Base-by-base conservation (phyloP, 345 rosid genomes). In the Cardamine occulta region DNA sequence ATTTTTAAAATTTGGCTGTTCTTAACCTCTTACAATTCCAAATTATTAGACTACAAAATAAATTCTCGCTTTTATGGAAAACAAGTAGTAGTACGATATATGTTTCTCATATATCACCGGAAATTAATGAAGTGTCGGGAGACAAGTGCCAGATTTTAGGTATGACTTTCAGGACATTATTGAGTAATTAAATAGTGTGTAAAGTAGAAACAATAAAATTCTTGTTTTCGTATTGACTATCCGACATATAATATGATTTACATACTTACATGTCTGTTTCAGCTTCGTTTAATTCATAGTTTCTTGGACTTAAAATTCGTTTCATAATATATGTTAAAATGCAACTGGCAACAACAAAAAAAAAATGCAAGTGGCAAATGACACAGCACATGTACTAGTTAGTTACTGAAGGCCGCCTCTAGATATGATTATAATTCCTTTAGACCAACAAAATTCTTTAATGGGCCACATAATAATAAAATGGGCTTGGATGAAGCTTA, bases 81-180 rank as follows among this genome's bases (percentile, higher is more conserved):
- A 24, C 5, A 40, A 66, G 31, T 23, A 28, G 6, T 54, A 18
- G 15, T 11, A 39, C 3, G 10, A 37, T 32, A 32, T 40, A 56
- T 34, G 60, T 8, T 37, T 64, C 28, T 54, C 56, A 65, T 42
- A 47, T n/a, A 35, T 66, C 21, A 59, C 62, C 55, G 80, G 52
- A 63, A 63, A 44, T 54, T 63, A 70, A 44, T 70, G 71, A 63
- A 55, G 45, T 63, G 56, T 63, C 1, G 35, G 80, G 80, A 47
- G 72, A 77, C 80, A 77, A 18, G 24, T 18, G 42, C 75, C 80
- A 70, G 59, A 56, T 70, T 70, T 63, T 70, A 77, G 75, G 80
- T 77, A 70, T 70, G 80, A 77, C 72, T 77, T 63, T 70, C 0
- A 17, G 0, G 39, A 52, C 57, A 68, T 60, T 42, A 42, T 40